Percentiles rank a stretch among this genome's conserved stretches.
These are phyloP conservation scores for Camelina sativa DNA, from an alignment of 345 rosid genomes.

Conservation along the genomic window DNA sequence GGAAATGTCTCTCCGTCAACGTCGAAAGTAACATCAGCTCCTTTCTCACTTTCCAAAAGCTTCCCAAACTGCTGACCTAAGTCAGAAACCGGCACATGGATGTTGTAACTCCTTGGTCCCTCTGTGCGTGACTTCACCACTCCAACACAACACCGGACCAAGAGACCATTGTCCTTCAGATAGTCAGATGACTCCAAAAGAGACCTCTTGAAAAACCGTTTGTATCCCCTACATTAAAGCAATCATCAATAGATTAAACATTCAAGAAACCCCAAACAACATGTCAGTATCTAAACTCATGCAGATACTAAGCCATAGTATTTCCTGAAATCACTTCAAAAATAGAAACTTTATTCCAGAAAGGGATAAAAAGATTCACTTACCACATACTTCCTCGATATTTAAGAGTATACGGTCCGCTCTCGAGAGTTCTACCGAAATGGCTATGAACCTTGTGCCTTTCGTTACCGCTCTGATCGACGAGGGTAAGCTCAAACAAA, in stretches of 20 bases:
- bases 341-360: not conserved
- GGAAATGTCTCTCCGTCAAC: slow-evolving; percentile 70
- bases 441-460: slow-evolving; percentile 76
- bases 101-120: slow-evolving; percentile 67
- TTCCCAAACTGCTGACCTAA: slow-evolving; percentile 61
- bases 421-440: slow-evolving; percentile 75
- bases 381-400: slow-evolving; percentile 89
- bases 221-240: slow-evolving; percentile 68
- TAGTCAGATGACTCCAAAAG: slow-evolving; percentile 69
- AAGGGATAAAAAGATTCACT: slow-evolving; percentile 29
- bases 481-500: slow-evolving; percentile 75
- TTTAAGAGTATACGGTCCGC: slow-evolving; percentile 77
- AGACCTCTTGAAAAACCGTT: slow-evolving; percentile 75
- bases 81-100: slow-evolving; percentile 63
- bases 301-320: slow-evolving; percentile 13
- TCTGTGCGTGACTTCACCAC: slow-evolving; percentile 76
- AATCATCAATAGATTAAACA: slow-evolving; percentile 9
- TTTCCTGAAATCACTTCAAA: not conserved
- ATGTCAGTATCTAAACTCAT: slow-evolving; percentile 4
- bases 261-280: not conserved
- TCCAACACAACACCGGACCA: slow-evolving; percentile 71
- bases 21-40: slow-evolving; percentile 58
- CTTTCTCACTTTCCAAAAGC: slow-evolving; percentile 64
- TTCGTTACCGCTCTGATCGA: slow-evolving; percentile 75
- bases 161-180: slow-evolving; percentile 71